Percentiles rank a stretch among this genome's conserved stretches.
phyloP scores from a whole-genome alignment of 2,329 filamentous ascomycete species.

The Aspergillus pseudoglaucus region DNA sequence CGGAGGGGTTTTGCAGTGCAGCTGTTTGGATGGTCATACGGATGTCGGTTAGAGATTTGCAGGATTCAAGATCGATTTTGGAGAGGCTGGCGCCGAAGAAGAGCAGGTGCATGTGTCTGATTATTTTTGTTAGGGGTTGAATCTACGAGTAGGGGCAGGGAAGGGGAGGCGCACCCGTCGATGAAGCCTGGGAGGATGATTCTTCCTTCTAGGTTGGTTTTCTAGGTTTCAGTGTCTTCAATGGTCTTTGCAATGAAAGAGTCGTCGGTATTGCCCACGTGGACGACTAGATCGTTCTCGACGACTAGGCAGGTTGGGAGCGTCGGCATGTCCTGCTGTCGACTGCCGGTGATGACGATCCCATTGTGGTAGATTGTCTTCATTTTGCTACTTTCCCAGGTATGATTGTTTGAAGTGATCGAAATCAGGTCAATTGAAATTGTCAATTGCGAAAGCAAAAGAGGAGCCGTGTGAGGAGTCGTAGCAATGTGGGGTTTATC shows the following conservation, averaged over 20 bases:
- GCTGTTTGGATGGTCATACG: constrained; percentile 33
- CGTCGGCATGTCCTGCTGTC: background rate
- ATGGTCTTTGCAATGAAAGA: constrained; percentile 8
- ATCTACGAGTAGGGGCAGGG: background rate
- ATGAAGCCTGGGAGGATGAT: constrained; percentile 43
- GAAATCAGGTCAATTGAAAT: background rate
- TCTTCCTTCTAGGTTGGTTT: constrained; percentile 28
- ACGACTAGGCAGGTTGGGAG: constrained; percentile 26
- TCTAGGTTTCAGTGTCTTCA: constrained; percentile 6
- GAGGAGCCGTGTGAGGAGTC: background rate
- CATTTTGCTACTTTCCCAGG: constrained; percentile 2
- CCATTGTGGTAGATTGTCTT: constrained; percentile 14
- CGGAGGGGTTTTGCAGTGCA: constrained; percentile 30
- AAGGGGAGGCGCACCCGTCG: constrained; percentile 28
- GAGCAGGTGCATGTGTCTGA: constrained; percentile 33
- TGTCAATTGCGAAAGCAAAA: background rate
- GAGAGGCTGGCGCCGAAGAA: constrained; percentile 41
- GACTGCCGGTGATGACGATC: constrained; percentile 4
- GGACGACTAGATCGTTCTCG: constrained; percentile 33
- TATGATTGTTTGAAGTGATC: background rate
- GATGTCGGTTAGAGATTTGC: constrained; percentile 38
- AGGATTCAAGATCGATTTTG: constrained; percentile 38
- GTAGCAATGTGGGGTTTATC: background rate
- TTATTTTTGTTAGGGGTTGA: background rate
- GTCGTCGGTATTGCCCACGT: constrained; percentile 32